phyloP scores from a whole-genome alignment of 23 red algal species.

The Gracilaria domingensis region DNA sequence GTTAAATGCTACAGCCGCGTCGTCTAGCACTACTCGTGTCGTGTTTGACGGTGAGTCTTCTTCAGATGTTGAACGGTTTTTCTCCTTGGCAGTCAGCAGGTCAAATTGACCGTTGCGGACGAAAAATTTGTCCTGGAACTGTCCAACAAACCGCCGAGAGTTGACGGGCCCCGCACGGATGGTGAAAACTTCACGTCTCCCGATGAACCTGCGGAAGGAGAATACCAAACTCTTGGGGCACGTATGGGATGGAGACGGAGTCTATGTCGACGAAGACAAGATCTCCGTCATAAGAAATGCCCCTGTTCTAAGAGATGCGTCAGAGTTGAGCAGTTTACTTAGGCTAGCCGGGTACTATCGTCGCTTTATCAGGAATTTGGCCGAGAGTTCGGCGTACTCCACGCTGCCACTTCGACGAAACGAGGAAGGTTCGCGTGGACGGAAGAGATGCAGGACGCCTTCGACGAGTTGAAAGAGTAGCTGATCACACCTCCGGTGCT shows the following conservation, averaged over 20 bases:
- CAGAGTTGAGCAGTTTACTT: background rate
- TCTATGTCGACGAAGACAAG: no score
- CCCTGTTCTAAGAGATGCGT: background rate
- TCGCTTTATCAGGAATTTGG: conserved; percentile 27
- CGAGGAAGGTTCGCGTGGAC: background rate
- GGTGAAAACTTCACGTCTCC: no score
- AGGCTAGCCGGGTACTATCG: background rate
- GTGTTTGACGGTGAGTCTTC: background rate
- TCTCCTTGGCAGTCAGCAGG: conserved; percentile 9
- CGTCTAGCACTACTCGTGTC: background rate
- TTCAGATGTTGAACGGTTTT: conserved; percentile 4
- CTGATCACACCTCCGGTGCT: conserved; percentile 33
- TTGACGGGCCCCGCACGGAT: conserved; percentile 10
- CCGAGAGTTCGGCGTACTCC: background rate
- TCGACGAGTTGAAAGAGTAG: conserved; percentile 12
- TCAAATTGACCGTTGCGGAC: background rate
- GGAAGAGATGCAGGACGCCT: no score
- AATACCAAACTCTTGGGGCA: no score
- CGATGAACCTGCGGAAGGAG: no score
- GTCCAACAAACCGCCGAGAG: background rate
- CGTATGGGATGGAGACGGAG: no score
- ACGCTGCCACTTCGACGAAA: background rate
- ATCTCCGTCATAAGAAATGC: background rate
- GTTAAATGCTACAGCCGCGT: background rate
- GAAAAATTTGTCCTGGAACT: conserved; percentile 19